Evolutionary conservation across 2,329 filamentous ascomycete species (phyloP).

Genomic region (Fusarium luffae): DNA sequence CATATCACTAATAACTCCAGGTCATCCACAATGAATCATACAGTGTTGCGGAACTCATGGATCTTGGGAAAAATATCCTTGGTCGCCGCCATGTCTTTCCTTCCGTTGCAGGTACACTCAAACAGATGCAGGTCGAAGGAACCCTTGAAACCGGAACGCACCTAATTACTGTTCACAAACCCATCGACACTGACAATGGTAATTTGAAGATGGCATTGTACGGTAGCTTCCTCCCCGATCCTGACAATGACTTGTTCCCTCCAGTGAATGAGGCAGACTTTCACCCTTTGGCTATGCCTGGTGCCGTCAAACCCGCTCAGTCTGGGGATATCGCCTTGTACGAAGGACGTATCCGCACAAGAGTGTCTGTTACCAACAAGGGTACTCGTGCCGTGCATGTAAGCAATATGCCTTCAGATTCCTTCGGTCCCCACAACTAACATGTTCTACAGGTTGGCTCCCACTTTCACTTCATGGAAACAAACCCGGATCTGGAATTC

Average conservation of each 20-base stretch:
- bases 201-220: background rate
- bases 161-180: background rate
- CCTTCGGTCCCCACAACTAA: background rate
- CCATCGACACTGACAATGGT: background rate
- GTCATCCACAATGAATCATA: background rate
- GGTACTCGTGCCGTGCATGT: background rate
- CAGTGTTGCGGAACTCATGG: background rate
- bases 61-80: background rate
- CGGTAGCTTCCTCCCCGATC: background rate
- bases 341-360: background rate
- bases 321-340: background rate
- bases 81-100: background rate
- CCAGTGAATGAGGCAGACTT: background rate
- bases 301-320: background rate
- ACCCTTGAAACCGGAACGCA: background rate
- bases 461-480: slow-evolving; percentile 1
- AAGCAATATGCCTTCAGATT: background rate
- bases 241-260: background rate
- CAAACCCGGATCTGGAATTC: background rate
- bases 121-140: background rate
- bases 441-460: background rate
- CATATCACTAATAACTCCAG: background rate
- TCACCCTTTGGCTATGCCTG: background rate
- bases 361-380: background rate
- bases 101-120: background rate